Base-by-base conservation (phyloP, 2,329 filamentous ascomycete species). In the Stagonosporopsis vannaccii region DNA sequence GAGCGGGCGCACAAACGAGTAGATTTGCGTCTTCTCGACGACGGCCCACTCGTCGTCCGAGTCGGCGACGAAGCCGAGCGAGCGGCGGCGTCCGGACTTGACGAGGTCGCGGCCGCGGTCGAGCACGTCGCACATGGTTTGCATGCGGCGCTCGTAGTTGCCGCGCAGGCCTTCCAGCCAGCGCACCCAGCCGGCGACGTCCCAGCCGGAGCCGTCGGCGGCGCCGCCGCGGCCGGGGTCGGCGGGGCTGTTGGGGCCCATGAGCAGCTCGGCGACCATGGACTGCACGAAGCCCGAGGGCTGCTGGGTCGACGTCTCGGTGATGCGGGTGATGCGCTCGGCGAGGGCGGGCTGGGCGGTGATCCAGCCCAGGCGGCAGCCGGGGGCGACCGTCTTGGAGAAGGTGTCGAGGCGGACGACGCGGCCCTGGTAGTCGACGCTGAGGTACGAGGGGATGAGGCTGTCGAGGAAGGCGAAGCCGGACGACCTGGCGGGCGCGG, bases 381-480 rank as follows among this genome's bases (percentile, higher is more conserved):
- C 94, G 0, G 94, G 94, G 0, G 92, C 92, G 17, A 97, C 85
- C 0, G 91, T 96, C 79, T 98, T 97, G 70, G 90, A 95, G 75
- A 97, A 97, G 1, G 93, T 97, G 75, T 97, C 94, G 3, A 97
- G 83, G 42, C 93, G 89, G 55, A 97, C 84, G 37, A 97, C 93
- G 32, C 94, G 89, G 54, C 94, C 94, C 66, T 97, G 90, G 19
- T 85, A 84, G 72, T 97, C 94, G 52, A 97, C 75, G 59, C 84
- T 89, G 39, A 97, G 80, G 75, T 91, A 97, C 0, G 90, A 95
- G 0, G 92, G 92, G 3, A 89, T 86, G 11, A 97, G 84, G 2
- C 88, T 91, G 78, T 96, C 92, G 51, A 97, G 80, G 77, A 93
- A 97, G 1, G 84, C 79, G 68, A 87, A 94, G 9, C 91, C 91